These are phyloP conservation scores for Conoideocrella luteorostrata DNA, from an alignment of 2,329 filamentous ascomycete species.

Conservation along the genomic window DNA sequence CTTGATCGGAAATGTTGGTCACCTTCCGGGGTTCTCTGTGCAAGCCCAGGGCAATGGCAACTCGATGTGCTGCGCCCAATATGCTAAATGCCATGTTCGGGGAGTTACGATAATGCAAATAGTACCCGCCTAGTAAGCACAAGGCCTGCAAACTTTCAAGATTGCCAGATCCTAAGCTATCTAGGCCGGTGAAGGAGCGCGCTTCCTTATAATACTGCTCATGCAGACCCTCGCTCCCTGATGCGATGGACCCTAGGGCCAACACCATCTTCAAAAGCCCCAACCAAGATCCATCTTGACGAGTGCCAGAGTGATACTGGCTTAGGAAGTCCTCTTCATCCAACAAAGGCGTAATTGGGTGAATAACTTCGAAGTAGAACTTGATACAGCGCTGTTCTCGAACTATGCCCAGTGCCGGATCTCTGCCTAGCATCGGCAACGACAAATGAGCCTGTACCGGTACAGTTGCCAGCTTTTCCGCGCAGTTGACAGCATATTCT, in stretches of 20 bases:
- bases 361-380: conserved; percentile 56
- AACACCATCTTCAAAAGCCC: neutral
- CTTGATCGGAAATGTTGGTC: neutral
- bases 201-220: conserved; percentile 51
- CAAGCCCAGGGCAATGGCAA: conserved; percentile 67
- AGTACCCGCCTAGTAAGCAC: conserved; percentile 66
- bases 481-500: conserved; percentile 18
- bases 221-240: conserved; percentile 48
- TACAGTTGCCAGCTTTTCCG: conserved; percentile 16
- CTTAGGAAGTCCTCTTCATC: conserved; percentile 54
- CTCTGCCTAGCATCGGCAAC: conserved; percentile 31
- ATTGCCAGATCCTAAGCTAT: conserved; percentile 51
- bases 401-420: conserved; percentile 31
- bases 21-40: conserved; percentile 49
- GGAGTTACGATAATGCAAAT: conserved; percentile 71
- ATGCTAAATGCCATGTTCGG: conserved; percentile 72
- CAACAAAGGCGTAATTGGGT: conserved; percentile 53
- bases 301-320: conserved; percentile 42
- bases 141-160: conserved; percentile 70
- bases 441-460: conserved; percentile 22
- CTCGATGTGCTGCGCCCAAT: conserved; percentile 63
- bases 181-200: conserved; percentile 46
- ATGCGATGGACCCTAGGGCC: neutral
- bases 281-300: conserved; percentile 18
- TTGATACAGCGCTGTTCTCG: conserved; percentile 41